Conservation (phyloP, 192 early-diverging fungal genomes). For the Backusella macrospora region DNA sequence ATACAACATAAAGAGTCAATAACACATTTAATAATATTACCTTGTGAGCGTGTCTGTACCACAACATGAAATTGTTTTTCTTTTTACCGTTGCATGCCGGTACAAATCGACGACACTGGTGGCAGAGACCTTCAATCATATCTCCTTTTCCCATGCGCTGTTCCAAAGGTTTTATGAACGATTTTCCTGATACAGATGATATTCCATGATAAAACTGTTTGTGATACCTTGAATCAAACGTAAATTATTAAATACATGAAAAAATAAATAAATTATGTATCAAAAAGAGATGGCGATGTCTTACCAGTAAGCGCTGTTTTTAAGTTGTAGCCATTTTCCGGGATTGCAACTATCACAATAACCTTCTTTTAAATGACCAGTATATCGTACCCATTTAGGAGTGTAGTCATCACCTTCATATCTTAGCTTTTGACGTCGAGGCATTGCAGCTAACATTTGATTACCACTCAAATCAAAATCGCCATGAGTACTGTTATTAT, state of each 20-base stretch:
- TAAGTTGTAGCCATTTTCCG: constrained; percentile 87
- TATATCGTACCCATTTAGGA: constrained; percentile 77
- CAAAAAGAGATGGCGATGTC: background rate
- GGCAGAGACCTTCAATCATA: constrained; percentile 78
- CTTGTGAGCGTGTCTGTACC: constrained; percentile 88
- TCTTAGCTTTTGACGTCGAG: constrained; percentile 69
- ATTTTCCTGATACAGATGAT: constrained; percentile 79
- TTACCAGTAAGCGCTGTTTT: constrained; percentile 87
- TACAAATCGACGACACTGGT: constrained; percentile 82
- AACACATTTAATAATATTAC: constrained; percentile 20
- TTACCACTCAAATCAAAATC: constrained; percentile 14
- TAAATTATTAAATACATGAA: constrained; percentile 1
- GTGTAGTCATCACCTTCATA: constrained; percentile 79
- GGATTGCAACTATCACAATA: constrained; percentile 81
- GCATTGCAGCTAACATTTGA: constrained; percentile 34
- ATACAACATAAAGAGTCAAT: background rate
- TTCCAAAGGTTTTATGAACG: constrained; percentile 73
- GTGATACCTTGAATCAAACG: constrained; percentile 62
- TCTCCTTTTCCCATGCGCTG: constrained; percentile 62
- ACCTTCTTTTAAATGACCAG: constrained; percentile 79
- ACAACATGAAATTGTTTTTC: constrained; percentile 69
- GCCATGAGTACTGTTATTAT: background rate
- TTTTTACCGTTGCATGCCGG: constrained; percentile 74
- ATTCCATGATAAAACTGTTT: constrained; percentile 89
- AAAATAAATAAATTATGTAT: background rate